Base-by-base conservation (phyloP, 768 basidiomycete species). In the Naganishia randhawae region DNA sequence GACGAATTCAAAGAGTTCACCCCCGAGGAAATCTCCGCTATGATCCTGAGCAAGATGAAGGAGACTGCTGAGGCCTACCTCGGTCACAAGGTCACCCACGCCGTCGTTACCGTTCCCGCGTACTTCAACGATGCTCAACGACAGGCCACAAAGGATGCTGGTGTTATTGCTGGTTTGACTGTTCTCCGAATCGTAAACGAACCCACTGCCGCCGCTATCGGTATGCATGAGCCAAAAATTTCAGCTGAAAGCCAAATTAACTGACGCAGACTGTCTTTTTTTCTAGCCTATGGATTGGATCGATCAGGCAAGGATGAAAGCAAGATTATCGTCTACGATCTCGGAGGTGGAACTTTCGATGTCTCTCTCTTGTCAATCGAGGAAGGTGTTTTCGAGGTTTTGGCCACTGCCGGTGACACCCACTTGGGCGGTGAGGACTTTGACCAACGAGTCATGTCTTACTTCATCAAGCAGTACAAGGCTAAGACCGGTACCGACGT, bases 51-150 rank as follows among this genome's bases (percentile, higher is more conserved):
- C 67, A 86, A 86, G 81, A 87, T 88, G 86, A 87, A 87, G 79
- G 86, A 86, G 80, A 87, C 85, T 42, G 87, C 87, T 39, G 86
- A 88, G 79, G 83, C 86, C 8, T 88, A 87, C 78, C 85, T 89
- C 63, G 82, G 86, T 31, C 82, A 84, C 74, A 83, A 83, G 71
- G 85, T 87, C 78, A 86, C 83, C 86, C 84, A 87, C 79, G 86
- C 86, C 64, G 84, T 86, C 68, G 80, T 83, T 68, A 83, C 83
- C 71, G 83, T 97, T 71, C 94, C 94, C 35, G 93, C 94, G 41
- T 97, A 97, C 85, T 97, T 97, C 85, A 98, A 98, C 81, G 93
- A 98, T 84, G 94, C 95, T 29, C 95, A 98, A 80, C 90, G 95
- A 79, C 92, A 95, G 77, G 95, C 95, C 25, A 98, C 95, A 75